Conservation (phyloP, 352 stramenopile genomes). For the Aphanomyces cochlioides region DNA sequence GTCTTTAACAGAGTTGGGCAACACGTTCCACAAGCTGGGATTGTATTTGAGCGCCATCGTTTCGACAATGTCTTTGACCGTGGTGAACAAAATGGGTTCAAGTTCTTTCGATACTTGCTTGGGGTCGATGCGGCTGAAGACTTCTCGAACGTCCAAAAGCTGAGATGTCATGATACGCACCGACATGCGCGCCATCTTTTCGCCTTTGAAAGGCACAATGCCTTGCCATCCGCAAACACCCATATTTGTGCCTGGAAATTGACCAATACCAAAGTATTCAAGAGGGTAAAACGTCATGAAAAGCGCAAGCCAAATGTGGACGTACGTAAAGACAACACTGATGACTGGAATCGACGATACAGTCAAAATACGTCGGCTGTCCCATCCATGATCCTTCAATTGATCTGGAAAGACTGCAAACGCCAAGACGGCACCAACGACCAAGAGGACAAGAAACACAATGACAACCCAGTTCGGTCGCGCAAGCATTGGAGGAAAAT, state of each 20-base stretch:
- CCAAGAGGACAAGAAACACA: conserved; percentile 48
- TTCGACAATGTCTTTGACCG: conserved; percentile 84
- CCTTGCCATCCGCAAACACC: conserved; percentile 95
- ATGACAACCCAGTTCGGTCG: conserved; percentile 57
- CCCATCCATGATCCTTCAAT: conserved; percentile 51
- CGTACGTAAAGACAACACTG: conserved; percentile 89
- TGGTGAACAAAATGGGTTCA: conserved; percentile 89
- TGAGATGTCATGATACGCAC: conserved; percentile 93
- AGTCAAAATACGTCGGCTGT: conserved; percentile 62
- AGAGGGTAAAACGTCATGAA: conserved; percentile 99
- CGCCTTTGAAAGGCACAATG: conserved; percentile 95
- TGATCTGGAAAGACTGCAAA: conserved; percentile 69
- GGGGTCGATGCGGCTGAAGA: conserved; percentile 90
- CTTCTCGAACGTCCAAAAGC: conserved; percentile 89
- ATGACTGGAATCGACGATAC: conserved; percentile 84
- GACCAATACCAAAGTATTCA: conserved; percentile 88
- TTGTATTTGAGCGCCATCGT: conserved; percentile 89
- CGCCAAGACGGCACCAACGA: conserved; percentile 54
- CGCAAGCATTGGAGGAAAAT: conserved; percentile 82
- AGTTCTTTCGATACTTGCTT: conserved; percentile 88
- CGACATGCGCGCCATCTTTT: conserved; percentile 95
- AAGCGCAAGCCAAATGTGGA: conserved; percentile 95
- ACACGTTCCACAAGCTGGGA: conserved; percentile 70
- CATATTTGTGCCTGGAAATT: conserved; percentile 85
- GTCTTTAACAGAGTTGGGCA: conserved; percentile 78